Conservation (phyloP, 1,284 basidiomycete species). For the Naganishia liquefaciens region DNA sequence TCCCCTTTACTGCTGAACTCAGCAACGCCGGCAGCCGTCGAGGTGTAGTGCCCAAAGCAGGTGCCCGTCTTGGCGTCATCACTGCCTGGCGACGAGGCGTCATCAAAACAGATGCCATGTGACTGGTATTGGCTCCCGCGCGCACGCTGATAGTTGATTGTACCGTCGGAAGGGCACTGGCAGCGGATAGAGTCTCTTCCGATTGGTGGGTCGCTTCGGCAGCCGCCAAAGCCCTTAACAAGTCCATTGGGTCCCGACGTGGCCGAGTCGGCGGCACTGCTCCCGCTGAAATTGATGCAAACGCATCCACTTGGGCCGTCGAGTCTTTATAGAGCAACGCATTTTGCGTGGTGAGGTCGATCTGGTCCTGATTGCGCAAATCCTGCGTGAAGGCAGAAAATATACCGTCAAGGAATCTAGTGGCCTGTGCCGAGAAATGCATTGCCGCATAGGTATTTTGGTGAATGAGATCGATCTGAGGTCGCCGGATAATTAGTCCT, state of each 20-base stretch:
- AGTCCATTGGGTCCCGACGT: constrained; percentile 44
- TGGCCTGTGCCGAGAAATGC: constrained; percentile 49
- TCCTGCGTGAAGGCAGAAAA: constrained; percentile 50
- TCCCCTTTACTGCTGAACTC: constrained; percentile 15
- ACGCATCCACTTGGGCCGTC: constrained; percentile 40
- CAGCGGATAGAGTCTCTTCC: constrained; percentile 43
- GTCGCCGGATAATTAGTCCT: constrained; percentile 5
- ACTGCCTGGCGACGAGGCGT: constrained; percentile 33
- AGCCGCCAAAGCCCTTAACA: constrained; percentile 48
- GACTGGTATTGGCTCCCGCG: constrained; percentile 7
- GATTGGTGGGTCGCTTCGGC: constrained; percentile 42
- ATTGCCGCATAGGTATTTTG: constrained; percentile 48
- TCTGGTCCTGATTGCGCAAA: constrained; percentile 44
- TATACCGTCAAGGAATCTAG: constrained; percentile 52
- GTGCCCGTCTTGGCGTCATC: constrained; percentile 35
- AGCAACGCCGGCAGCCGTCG: constrained; percentile 14
- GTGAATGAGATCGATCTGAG: constrained; percentile 49
- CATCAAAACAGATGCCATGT: constrained; percentile 25
- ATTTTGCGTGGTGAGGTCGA: constrained; percentile 28
- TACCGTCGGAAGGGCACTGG: constrained; percentile 33
- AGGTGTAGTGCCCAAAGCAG: constrained; percentile 17
- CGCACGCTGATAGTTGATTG: constrained; percentile 21
- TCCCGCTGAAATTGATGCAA: constrained; percentile 36
- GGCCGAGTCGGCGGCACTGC: constrained; percentile 6
- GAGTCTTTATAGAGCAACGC: constrained; percentile 33